phyloP scores from a whole-genome alignment of 2,329 filamentous ascomycete species.

The Colletotrichum endophyticum region DNA sequence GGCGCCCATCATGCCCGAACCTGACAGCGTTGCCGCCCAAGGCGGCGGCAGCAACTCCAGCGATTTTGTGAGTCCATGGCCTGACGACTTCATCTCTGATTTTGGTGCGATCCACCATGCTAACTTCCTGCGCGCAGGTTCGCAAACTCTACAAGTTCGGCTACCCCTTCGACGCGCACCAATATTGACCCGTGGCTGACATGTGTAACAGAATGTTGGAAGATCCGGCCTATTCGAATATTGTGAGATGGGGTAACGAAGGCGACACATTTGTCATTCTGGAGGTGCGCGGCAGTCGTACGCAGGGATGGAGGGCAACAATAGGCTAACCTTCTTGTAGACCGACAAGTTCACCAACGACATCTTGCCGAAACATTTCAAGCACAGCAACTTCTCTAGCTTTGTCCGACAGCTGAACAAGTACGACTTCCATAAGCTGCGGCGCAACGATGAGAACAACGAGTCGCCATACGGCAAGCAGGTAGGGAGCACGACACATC shows the following conservation, averaged over 20 bases:
- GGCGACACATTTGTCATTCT: slow-evolving; percentile 97
- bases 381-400: slow-evolving; percentile 98
- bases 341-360: slow-evolving; percentile 98
- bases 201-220: slow-evolving; percentile 80
- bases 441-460: slow-evolving; percentile 86
- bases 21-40: slow-evolving; percentile 40
- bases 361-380: slow-evolving; percentile 97
- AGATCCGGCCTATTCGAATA: slow-evolving; percentile 88
- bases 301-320: neutral
- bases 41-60: slow-evolving; percentile 79
- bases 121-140: slow-evolving; percentile 64
- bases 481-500: slow-evolving; percentile 50
- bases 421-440: slow-evolving; percentile 98
- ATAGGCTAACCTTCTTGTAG: slow-evolving; percentile 48
- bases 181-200: slow-evolving; percentile 31
- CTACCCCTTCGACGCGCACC: slow-evolving; percentile 17
- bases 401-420: slow-evolving; percentile 97
- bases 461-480: slow-evolving; percentile 82
- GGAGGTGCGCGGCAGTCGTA: slow-evolving; percentile 67
- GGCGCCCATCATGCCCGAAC: slow-evolving; percentile 36
- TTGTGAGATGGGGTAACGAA: slow-evolving; percentile 94
- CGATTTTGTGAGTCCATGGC: slow-evolving; percentile 79
- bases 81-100: neutral
- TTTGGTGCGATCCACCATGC: slow-evolving; percentile 18
- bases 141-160: slow-evolving; percentile 97